phyloP scores from a whole-genome alignment of 805 yeast species.

The Torulaspora gathmanii region DNA sequence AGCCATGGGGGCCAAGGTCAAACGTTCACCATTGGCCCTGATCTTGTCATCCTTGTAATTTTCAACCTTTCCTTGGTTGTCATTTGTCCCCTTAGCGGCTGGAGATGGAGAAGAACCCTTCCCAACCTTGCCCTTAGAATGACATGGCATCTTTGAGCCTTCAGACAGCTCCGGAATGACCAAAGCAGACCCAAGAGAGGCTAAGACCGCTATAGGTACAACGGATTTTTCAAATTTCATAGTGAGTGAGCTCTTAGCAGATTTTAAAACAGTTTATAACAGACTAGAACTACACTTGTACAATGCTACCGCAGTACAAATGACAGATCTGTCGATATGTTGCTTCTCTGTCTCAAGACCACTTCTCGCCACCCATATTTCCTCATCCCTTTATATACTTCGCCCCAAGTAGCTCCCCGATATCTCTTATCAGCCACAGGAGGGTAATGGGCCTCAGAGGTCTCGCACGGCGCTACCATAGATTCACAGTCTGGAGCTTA shows the following conservation, averaged over 20 bases:
- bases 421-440: conserved; percentile 3
- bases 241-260: background rate
- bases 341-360: background rate
- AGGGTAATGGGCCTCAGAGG: background rate
- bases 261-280: background rate
- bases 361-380: background rate
- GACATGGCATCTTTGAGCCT: conserved; percentile 10
- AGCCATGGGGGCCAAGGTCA: conserved; percentile 44
- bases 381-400: conserved; percentile 4
- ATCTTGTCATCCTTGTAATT: background rate
- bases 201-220: conserved; percentile 37
- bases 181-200: conserved; percentile 45
- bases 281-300: conserved; percentile 1
- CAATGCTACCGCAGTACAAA: background rate
- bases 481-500: no score
- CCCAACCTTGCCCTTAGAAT: background rate
- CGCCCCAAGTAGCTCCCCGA: background rate
- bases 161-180: conserved; percentile 56
- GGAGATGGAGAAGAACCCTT: background rate
- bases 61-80: background rate
- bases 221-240: conserved; percentile 26
- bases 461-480: background rate
- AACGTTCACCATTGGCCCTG: background rate
- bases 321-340: background rate
- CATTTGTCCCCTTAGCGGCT: background rate